Evolutionary conservation across 208 protist species (phyloP).

Genomic region (Strigomonas galati): DNA sequence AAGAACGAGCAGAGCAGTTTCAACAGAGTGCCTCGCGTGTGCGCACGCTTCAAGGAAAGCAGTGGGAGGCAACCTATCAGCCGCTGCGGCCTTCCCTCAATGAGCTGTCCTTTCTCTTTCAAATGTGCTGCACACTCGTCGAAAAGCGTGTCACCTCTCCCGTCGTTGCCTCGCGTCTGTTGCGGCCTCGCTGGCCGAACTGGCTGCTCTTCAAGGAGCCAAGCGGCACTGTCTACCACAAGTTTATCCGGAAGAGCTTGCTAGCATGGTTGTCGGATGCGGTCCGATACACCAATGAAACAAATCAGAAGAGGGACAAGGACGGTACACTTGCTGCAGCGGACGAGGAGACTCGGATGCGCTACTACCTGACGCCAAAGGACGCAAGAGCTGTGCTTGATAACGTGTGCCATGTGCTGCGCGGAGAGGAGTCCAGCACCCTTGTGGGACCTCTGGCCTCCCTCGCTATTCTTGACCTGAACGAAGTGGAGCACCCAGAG

Average conservation of each 20-base stretch:
- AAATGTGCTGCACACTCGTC: conserved; percentile 26
- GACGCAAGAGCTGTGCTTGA: conserved; percentile 47
- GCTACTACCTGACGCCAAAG: conserved; percentile 15
- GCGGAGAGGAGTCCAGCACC: conserved; percentile 5
- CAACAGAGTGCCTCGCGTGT: background rate
- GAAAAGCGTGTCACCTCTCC: conserved; percentile 38
- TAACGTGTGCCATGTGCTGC: conserved; percentile 32
- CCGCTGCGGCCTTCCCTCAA: conserved; percentile 6
- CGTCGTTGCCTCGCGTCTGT: conserved; percentile 40
- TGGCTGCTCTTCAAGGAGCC: conserved; percentile 14
- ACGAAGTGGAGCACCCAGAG: conserved; percentile 28
- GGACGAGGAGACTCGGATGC: background rate
- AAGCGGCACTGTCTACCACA: conserved; percentile 21
- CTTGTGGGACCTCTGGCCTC: conserved; percentile 43
- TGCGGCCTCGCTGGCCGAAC: conserved; percentile 44
- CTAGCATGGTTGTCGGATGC: conserved; percentile 42
- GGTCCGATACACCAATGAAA: conserved; percentile 10
- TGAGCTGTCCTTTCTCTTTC: conserved; percentile 27
- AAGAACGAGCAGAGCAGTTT: conserved; percentile 12
- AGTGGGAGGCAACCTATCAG: background rate
- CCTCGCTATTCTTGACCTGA: conserved; percentile 34
- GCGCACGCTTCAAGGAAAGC: conserved; percentile 8
- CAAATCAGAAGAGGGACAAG: too few relatives aligned
- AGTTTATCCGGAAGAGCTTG: conserved; percentile 33
- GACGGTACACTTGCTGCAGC: too few relatives aligned